Evolutionary conservation across 148 eudicot species (phyloP).

Genomic region (Polygonum maritimum): DNA sequence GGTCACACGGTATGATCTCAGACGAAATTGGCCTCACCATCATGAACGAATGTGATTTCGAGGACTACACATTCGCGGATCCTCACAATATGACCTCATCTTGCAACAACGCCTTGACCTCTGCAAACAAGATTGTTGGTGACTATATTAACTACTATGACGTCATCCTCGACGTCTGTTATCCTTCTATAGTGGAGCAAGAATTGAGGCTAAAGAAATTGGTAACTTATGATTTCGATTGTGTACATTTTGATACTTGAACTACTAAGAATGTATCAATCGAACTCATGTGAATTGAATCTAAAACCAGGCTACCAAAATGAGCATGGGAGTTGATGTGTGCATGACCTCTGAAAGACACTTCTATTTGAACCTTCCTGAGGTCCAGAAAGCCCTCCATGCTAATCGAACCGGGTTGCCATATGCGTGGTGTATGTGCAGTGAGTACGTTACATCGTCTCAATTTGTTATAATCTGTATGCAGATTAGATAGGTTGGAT

Average conservation of each 20-base stretch:
- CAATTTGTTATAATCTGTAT: background rate
- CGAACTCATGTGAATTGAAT: background rate
- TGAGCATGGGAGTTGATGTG: conserved; percentile 91
- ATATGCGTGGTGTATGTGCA: conserved; percentile 86
- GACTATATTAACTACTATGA: conserved; percentile 66
- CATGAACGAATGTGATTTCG: conserved; percentile 70
- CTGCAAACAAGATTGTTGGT: conserved; percentile 65
- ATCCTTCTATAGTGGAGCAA: conserved; percentile 81
- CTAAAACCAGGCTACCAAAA: conserved; percentile 67
- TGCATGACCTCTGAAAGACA: conserved; percentile 74
- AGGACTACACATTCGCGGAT: conserved; percentile 54
- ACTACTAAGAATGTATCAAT: too few species aligned
- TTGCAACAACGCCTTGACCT: conserved; percentile 54
- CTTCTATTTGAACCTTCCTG: conserved; percentile 86
- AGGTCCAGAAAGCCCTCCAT: conserved; percentile 93
- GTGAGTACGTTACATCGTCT: conserved; percentile 26
- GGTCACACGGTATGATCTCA: conserved; percentile 99
- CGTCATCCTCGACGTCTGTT: conserved; percentile 87
- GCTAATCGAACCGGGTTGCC: conserved; percentile 85
- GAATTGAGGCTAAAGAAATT: conserved; percentile 61
- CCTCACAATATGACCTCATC: conserved; percentile 62
- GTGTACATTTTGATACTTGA: too few species aligned
- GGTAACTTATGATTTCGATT: conserved; percentile 25
- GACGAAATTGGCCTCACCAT: conserved; percentile 76
- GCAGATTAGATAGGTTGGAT: background rate